A percentile compares a stretch with the other conserved stretches of the same genome.
Conservation (phyloP, 495 filamentous ascomycete species). For the Physcia stellaris region DNA sequence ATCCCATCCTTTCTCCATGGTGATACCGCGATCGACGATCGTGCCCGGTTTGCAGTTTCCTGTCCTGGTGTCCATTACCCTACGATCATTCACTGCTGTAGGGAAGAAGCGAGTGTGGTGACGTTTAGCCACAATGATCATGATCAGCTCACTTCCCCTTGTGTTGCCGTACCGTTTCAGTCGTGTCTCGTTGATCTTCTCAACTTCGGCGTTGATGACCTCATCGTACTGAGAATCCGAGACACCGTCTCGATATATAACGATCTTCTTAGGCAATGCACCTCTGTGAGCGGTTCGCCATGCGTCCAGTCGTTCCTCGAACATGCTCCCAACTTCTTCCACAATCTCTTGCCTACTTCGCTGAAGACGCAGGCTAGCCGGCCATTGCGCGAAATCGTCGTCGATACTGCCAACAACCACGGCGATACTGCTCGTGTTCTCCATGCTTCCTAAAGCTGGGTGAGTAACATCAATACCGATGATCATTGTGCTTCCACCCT, state of each 20-base stretch:
- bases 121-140: too few species aligned
- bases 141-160: too few species aligned
- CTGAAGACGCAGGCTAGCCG: constrained; percentile 47
- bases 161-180: too few species aligned
- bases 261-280: constrained; percentile 51
- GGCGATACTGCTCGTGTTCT: constrained; percentile 55
- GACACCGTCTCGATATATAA: constrained; percentile 87
- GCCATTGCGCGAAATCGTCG: constrained; percentile 50
- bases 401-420: constrained; percentile 63
- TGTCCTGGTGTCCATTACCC: constrained; percentile 34
- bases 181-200: constrained; percentile 48
- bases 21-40: constrained; percentile 75
- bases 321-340: constrained; percentile 37
- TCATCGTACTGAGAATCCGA: constrained; percentile 67
- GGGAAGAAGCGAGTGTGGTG: constrained; percentile 78
- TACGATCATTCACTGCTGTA: constrained; percentile 23
- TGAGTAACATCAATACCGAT: constrained; percentile 84
- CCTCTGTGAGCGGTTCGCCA: constrained; percentile 41
- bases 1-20: constrained; percentile 57
- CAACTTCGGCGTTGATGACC: constrained; percentile 44
- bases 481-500: constrained; percentile 60
- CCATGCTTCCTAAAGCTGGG: constrained; percentile 54
- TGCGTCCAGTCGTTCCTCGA: constrained; percentile 44
- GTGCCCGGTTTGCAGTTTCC: constrained; percentile 64
- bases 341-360: constrained; percentile 46